phyloP scores from a whole-genome alignment of 257 asterid species.

The Leonotis leonurus region DNA sequence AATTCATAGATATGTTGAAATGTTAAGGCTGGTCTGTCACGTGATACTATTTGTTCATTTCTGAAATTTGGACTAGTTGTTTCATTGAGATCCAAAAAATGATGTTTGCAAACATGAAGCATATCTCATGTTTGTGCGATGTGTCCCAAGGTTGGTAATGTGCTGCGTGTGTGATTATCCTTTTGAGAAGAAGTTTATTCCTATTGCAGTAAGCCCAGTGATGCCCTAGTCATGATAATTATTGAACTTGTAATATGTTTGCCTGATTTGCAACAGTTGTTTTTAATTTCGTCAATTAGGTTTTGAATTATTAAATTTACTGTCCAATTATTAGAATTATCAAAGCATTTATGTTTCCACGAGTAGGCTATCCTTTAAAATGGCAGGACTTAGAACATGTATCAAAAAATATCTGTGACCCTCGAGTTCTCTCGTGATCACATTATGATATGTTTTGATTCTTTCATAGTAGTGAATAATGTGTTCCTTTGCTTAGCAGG shows the following conservation, averaged over 20 bases:
- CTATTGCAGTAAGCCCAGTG: no score
- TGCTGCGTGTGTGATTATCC: no score
- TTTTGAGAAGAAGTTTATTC: neutral
- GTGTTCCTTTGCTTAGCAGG: neutral
- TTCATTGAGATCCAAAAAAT: no score
- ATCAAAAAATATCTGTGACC: neutral
- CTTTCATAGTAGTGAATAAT: neutral
- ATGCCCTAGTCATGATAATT: no score
- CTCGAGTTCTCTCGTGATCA: no score
- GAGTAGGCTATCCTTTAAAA: neutral
- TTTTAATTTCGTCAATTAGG: neutral
- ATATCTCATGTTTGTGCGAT: neutral
- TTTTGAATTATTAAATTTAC: neutral
- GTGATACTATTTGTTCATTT: no score
- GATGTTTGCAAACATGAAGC: no score
- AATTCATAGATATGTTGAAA: no score
- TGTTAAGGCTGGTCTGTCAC: no score
- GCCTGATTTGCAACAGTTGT: conserved; percentile 4
- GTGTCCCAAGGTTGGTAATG: neutral
- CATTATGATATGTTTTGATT: no score
- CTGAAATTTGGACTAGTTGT: no score
- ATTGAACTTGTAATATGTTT: neutral
- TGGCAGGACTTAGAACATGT: neutral
- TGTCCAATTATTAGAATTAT: neutral
- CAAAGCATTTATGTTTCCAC: neutral